Conservation (phyloP, 1,284 basidiomycete species). For the Abortiporus biennis region DNA sequence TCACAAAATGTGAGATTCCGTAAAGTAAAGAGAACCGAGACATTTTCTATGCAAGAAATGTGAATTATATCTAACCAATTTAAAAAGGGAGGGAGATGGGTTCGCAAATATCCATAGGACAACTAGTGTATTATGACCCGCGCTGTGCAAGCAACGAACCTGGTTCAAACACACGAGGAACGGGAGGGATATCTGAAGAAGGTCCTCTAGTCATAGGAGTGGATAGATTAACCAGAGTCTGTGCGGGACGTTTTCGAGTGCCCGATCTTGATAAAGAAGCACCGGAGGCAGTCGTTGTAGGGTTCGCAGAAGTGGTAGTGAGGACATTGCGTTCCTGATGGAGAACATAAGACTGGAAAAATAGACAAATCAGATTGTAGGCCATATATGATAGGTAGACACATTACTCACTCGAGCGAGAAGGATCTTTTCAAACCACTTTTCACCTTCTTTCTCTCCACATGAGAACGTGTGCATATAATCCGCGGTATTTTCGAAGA, state of each 20-base stretch:
- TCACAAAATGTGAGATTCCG: not conserved
- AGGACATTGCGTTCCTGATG: slow-evolving; percentile 72
- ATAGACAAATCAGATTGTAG: slow-evolving; percentile 11
- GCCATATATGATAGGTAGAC: not conserved
- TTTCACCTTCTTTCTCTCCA: slow-evolving; percentile 61
- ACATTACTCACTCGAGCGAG: slow-evolving; percentile 61
- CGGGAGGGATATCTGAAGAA: slow-evolving; percentile 23
- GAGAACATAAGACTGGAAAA: slow-evolving; percentile 70
- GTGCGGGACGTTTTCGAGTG: slow-evolving; percentile 38
- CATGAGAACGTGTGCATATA: slow-evolving; percentile 82
- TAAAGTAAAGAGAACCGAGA: too few species aligned
- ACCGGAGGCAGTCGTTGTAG: slow-evolving; percentile 25
- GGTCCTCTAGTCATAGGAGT: slow-evolving; percentile 4
- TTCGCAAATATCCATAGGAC: slow-evolving; percentile 3
- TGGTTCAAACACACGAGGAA: slow-evolving; percentile 48
- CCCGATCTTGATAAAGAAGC: slow-evolving; percentile 35
- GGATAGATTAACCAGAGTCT: slow-evolving; percentile 34
- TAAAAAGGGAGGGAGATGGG: not conserved
- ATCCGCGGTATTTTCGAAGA: slow-evolving; percentile 82
- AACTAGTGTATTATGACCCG: too few species aligned
- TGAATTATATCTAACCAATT: too few species aligned
- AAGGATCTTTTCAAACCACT: slow-evolving; percentile 68
- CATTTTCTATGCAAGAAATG: too few species aligned
- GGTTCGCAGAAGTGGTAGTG: slow-evolving; percentile 32
- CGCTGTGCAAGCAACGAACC: slow-evolving; percentile 61